phyloP scores from a whole-genome alignment of 371 early-diverging fungal species.

The Mortierella sp. region DNA sequence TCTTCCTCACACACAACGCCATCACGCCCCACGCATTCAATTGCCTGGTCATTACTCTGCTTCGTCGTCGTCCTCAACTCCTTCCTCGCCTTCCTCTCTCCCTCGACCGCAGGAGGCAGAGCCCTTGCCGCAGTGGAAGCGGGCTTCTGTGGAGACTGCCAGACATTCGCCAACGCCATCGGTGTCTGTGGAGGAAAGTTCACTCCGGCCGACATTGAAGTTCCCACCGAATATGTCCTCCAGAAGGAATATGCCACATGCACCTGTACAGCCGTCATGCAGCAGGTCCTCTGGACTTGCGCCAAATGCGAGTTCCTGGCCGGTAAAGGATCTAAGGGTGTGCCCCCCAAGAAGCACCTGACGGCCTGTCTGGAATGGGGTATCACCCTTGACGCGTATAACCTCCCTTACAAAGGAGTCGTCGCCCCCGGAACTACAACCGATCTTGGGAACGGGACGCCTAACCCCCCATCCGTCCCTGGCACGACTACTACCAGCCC shows the following conservation, averaged over 20 bases:
- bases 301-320: slow-evolving; percentile 34
- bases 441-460: slow-evolving; percentile 14
- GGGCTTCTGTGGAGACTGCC: slow-evolving; percentile 55
- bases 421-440: slow-evolving; percentile 43
- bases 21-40: slow-evolving; percentile 1
- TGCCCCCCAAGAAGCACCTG: slow-evolving; percentile 43
- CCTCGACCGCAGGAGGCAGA: slow-evolving; percentile 27
- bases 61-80: slow-evolving; percentile 21
- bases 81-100: slow-evolving; percentile 27
- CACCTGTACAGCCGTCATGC: slow-evolving; percentile 36
- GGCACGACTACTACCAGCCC: background rate
- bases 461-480: background rate
- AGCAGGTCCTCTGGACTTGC: slow-evolving; percentile 47
- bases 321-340: slow-evolving; percentile 24
- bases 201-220: slow-evolving; percentile 25
- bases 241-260: slow-evolving; percentile 34
- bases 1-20: background rate
- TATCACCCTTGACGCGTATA: slow-evolving; percentile 16
- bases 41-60: slow-evolving; percentile 31
- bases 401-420: slow-evolving; percentile 24
- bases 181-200: slow-evolving; percentile 44
- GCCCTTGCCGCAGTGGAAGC: slow-evolving; percentile 24
- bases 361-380: slow-evolving; percentile 40
- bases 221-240: slow-evolving; percentile 30
- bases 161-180: slow-evolving; percentile 44